Conservation (phyloP, 2,329 filamentous ascomycete genomes). For the Beauveria brongniartii region DNA sequence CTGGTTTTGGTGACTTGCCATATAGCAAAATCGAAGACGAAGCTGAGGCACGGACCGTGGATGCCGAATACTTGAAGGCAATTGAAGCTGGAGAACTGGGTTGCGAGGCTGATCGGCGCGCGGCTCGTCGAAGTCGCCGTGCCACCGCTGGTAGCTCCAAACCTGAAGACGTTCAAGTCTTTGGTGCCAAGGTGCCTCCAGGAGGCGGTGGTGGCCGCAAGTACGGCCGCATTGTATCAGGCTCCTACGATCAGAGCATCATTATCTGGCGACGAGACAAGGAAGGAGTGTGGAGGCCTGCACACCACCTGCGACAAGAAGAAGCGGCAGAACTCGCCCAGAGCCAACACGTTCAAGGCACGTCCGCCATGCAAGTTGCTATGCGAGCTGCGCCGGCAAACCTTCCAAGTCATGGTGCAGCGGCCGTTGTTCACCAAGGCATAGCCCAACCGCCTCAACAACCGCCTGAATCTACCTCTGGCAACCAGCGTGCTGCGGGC, state of each 20-base stretch:
- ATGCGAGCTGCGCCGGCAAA: background rate
- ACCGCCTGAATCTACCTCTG: constrained; percentile 6
- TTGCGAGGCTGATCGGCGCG: constrained; percentile 24
- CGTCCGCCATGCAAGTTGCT: background rate
- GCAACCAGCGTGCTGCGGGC: constrained; percentile 25
- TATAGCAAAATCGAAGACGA: constrained; percentile 70
- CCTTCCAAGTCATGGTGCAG: background rate
- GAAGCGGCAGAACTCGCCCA: constrained; percentile 51
- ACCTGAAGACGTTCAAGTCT: constrained; percentile 68
- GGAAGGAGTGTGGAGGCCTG: constrained; percentile 76
- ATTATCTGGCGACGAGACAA: constrained; percentile 88
- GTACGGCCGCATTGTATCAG: constrained; percentile 92
- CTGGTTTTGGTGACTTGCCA: constrained; percentile 82
- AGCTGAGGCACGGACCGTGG: constrained; percentile 62
- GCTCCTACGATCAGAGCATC: constrained; percentile 91
- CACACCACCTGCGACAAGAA: constrained; percentile 67
- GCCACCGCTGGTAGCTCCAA: constrained; percentile 65
- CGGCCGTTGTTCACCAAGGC: background rate
- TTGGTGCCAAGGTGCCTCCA: constrained; percentile 80
- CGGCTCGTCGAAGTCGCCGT: constrained; percentile 29
- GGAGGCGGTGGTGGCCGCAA: constrained; percentile 83
- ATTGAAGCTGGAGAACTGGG: constrained; percentile 42
- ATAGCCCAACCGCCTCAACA: constrained; percentile 7
- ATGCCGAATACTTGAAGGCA: constrained; percentile 62
- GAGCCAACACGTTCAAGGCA: background rate